phyloP scores from a whole-genome alignment of 2,329 filamentous ascomycete species.

The Pseudogymnoascus sp. region DNA sequence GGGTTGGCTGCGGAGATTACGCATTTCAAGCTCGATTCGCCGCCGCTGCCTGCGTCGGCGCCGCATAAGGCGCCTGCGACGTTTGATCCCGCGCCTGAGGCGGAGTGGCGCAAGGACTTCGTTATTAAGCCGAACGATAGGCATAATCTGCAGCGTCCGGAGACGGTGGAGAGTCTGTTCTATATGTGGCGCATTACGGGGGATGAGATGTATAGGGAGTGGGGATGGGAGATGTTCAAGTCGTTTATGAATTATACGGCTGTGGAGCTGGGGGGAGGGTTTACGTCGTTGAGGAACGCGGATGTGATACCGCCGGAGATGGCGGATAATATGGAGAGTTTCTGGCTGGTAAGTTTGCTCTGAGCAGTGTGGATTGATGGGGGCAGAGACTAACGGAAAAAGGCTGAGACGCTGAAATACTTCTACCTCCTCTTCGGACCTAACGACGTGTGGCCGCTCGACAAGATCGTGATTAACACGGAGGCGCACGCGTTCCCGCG shows the following conservation, averaged over 20 bases:
- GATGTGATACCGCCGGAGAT: slow-evolving; percentile 58
- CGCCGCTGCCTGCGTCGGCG: slow-evolving; percentile 54
- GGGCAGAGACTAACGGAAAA: slow-evolving; percentile 13
- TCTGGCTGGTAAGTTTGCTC: slow-evolving; percentile 69
- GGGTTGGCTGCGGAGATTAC: slow-evolving; percentile 93
- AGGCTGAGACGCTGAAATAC: slow-evolving; percentile 96
- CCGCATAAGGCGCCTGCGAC: slow-evolving; percentile 40
- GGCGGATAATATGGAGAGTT: slow-evolving; percentile 96
- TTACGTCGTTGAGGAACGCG: slow-evolving; percentile 72
- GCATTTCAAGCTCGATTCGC: slow-evolving; percentile 70
- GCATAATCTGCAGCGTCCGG: slow-evolving; percentile 90
- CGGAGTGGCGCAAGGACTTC: slow-evolving; percentile 69
- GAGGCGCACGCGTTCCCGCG: slow-evolving; percentile 86
- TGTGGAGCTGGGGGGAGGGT: slow-evolving; percentile 69
- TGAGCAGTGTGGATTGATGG: neutral
- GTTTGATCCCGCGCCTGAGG: slow-evolving; percentile 44
- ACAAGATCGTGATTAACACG: slow-evolving; percentile 87
- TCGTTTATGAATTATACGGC: slow-evolving; percentile 80
- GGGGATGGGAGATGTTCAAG: slow-evolving; percentile 98
- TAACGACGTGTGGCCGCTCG: slow-evolving; percentile 71
- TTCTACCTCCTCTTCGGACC: slow-evolving; percentile 91
- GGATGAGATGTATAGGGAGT: slow-evolving; percentile 79
- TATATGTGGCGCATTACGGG: slow-evolving; percentile 99
- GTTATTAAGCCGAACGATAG: slow-evolving; percentile 70
- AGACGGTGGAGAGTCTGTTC: slow-evolving; percentile 92